Evolutionary conservation across 176 grass and related monocot species (phyloP), one percentile per base, ranked within the genome.

Genomic region (Rhipidocladum racemiflorum): DNA sequence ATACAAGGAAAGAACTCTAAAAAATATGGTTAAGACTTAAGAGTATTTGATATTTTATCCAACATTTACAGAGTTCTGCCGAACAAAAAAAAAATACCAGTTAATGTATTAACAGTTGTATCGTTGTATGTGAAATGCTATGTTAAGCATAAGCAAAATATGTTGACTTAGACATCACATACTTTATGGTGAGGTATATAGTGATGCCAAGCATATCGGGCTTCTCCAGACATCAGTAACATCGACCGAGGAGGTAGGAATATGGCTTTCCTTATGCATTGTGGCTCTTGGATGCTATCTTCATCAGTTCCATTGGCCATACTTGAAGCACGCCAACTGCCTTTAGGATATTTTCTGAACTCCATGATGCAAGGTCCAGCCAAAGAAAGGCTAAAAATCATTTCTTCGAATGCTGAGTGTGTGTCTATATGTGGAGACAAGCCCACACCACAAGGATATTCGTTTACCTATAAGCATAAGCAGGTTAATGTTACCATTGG

Each of bases 161-260:
- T 81, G 18, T 7, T 48, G 4, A 4, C 34, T 46, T 12, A 67
- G 30, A 59, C 18, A 17, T 17, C 18, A 57, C 54, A 82, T 92
- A 98, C 95, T 88, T 97, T 98, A 82, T 93, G 95, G 88, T 98
- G 95, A 17, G 90, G 92, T 89, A 98, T 95, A 82, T 98, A 98
- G 86, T 98, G 95, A 89, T 98, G 88, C 95, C 95, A 98, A 53
- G 95, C 92, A 84, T 93, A 98, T 60, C 90, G 84, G 18, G 92
- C 92, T 95, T 98, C 92, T 85, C 92, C 90, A 79, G 95, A 95
- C 90, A 98, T 95, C 74, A 98, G 72, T 84, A 98, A 79, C 82
- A 98, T 91, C 0, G 95, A 98, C 11, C 82, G 84, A 48, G 92
- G 81, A 68, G 92, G 90, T 68, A 98, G 86, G 42, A 91, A 95